These are phyloP conservation scores for Basipetospora chlamydospora DNA, from an alignment of 2,329 filamentous ascomycete species.

Conservation along the genomic window DNA sequence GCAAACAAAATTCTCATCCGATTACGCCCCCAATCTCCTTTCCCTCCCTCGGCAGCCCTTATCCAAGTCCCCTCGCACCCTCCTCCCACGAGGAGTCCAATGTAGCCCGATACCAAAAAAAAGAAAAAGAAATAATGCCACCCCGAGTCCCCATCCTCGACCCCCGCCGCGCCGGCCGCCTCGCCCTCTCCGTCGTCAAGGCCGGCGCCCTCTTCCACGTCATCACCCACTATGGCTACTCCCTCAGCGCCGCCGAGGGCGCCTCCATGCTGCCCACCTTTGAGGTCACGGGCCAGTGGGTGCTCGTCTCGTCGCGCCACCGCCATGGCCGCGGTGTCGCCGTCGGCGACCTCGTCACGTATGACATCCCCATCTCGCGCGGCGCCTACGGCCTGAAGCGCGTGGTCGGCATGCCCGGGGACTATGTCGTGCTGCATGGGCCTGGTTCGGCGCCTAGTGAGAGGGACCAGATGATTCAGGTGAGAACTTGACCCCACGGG, in stretches of 20 bases:
- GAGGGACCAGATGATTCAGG: slow-evolving; percentile 49
- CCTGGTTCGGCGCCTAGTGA: slow-evolving; percentile 26
- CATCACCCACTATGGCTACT: slow-evolving; percentile 46
- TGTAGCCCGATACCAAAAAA: no score
- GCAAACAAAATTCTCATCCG: no score
- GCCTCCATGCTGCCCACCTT: slow-evolving; percentile 88
- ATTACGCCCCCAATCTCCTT: no score
- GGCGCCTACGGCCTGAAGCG: slow-evolving; percentile 58
- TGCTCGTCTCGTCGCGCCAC: slow-evolving; percentile 54
- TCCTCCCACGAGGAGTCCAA: no score
- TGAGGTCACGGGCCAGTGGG: slow-evolving; percentile 47
- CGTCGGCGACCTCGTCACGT: slow-evolving; percentile 78
- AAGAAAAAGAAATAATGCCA: slow-evolving; percentile 5
- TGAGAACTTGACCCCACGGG: slow-evolving; percentile 21
- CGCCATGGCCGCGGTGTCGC: slow-evolving; percentile 48
- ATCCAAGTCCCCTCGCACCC: not conserved
- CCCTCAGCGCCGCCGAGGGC: slow-evolving; percentile 46
- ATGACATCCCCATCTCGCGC: slow-evolving; percentile 54
- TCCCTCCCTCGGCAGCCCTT: no score
- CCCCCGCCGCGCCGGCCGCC: slow-evolving; percentile 17
- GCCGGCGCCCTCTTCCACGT: slow-evolving; percentile 33
- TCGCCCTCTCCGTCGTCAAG: slow-evolving; percentile 30
- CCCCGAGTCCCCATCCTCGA: slow-evolving; percentile 6
- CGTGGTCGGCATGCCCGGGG: slow-evolving; percentile 60
- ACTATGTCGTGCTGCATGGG: slow-evolving; percentile 56